Conservation (phyloP, 768 basidiomycete species). For the Saitozyma podzolica region DNA sequence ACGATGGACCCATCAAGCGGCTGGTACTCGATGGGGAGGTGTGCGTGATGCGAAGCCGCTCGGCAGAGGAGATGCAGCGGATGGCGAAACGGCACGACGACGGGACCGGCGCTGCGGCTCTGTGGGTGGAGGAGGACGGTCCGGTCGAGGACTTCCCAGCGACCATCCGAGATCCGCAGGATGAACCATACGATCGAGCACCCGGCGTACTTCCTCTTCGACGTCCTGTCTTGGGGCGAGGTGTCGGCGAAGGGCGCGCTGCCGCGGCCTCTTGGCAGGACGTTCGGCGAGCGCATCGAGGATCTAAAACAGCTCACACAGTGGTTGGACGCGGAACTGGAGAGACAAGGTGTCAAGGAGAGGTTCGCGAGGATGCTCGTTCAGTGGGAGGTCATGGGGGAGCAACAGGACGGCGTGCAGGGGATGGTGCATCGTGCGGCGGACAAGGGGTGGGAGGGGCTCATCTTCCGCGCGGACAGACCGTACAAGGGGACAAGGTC, state of each 20-base stretch:
- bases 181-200: conserved; percentile 19
- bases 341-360: conserved; percentile 14
- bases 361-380: conserved; percentile 27
- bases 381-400: conserved; percentile 27
- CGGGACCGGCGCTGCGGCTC: background rate
- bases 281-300: conserved; percentile 34
- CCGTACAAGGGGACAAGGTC: conserved; percentile 44
- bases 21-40: conserved; percentile 51
- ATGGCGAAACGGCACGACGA: background rate
- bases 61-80: conserved; percentile 2
- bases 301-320: conserved; percentile 23
- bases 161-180: conserved; percentile 37
- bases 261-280: conserved; percentile 12
- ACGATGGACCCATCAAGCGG: conserved; percentile 24
- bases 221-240: conserved; percentile 33
- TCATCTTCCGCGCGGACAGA: conserved; percentile 44
- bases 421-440: conserved; percentile 42
- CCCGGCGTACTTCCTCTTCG: conserved; percentile 41
- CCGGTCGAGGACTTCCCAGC: conserved; percentile 43
- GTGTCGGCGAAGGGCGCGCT: conserved; percentile 9
- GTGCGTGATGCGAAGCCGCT: conserved; percentile 37
- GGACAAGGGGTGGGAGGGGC: conserved; percentile 48
- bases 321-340: conserved; percentile 25
- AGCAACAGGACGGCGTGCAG: conserved; percentile 28
- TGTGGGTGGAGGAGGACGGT: conserved; percentile 23